These are phyloP conservation scores for Phytophthora ramorum DNA, from an alignment of 352 stramenopile species.

Conservation along the genomic window DNA sequence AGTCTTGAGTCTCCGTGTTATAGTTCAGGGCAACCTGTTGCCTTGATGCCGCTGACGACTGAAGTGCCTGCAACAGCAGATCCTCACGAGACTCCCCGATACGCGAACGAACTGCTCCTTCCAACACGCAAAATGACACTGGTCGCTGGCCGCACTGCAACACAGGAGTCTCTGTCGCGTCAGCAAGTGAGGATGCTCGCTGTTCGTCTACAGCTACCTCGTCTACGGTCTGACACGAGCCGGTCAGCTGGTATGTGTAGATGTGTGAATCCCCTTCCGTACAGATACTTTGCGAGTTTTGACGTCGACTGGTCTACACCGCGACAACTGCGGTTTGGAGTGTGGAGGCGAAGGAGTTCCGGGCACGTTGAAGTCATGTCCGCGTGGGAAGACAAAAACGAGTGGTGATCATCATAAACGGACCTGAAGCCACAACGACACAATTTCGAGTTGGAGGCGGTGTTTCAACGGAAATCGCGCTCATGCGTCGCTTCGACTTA, in stretches of 20 bases:
- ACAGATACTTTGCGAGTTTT: too few relatives aligned
- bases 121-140: neutral
- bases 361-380: constrained; percentile 15
- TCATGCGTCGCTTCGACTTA: constrained; percentile 3
- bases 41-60: constrained; percentile 6
- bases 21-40: constrained; percentile 19
- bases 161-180: neutral
- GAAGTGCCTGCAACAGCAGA: constrained; percentile 2
- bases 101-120: constrained; percentile 1
- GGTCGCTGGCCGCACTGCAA: neutral
- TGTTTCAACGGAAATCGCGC: neutral
- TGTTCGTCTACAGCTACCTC: constrained; percentile 10
- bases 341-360: too few relatives aligned
- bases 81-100: constrained; percentile 5
- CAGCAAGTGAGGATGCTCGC: neutral
- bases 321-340: too few relatives aligned
- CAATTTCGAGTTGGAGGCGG: constrained; percentile 10
- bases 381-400: constrained; percentile 4
- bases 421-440: neutral
- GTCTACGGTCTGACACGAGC: too few relatives aligned
- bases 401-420: constrained; percentile 3
- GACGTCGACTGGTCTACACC: too few relatives aligned
- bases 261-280: too few relatives aligned
- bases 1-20: constrained; percentile 18
- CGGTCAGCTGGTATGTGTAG: too few relatives aligned